Conservation (phyloP, 2,329 filamentous ascomycete species). For the Exophiala aquamarina region DNA sequence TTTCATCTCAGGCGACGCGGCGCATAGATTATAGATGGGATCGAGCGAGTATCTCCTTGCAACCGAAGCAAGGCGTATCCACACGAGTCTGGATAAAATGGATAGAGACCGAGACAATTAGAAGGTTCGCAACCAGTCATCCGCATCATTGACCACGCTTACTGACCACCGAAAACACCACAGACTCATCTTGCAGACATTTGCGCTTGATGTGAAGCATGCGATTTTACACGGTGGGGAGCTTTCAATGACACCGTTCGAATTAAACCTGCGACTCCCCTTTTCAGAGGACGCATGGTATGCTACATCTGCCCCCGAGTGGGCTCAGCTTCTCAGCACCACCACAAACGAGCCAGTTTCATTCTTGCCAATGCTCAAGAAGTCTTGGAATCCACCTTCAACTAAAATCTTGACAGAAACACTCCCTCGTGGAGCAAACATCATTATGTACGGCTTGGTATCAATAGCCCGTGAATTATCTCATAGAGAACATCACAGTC, state of each 20-base stretch:
- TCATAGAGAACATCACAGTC: conserved; percentile 5
- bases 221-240: conserved; percentile 7
- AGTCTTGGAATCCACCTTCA: conserved; percentile 3
- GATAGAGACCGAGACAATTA: conserved; percentile 5
- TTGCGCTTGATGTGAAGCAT: conserved; percentile 13
- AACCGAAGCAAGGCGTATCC: too few relatives aligned
- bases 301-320: conserved; percentile 1
- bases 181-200: conserved; percentile 9
- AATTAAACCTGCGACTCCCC: conserved; percentile 7
- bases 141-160: too few relatives aligned
- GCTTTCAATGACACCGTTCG: conserved; percentile 4
- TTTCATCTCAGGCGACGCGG: background rate
- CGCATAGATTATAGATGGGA: conserved; percentile 6
- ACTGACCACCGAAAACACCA: background rate
- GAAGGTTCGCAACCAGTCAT: background rate
- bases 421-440: conserved; percentile 1
- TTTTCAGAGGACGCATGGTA: conserved; percentile 7
- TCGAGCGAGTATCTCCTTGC: background rate
- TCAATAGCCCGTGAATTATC: conserved; percentile 7
- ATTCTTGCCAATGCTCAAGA: conserved; percentile 5
- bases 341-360: background rate
- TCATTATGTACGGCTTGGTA: conserved; percentile 12
- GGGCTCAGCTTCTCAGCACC: conserved; percentile 3
- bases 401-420: background rate
- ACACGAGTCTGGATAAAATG: conserved; percentile 4